phyloP scores from a whole-genome alignment of 495 filamentous ascomycete species.

The Xylaria flabelliformis region DNA sequence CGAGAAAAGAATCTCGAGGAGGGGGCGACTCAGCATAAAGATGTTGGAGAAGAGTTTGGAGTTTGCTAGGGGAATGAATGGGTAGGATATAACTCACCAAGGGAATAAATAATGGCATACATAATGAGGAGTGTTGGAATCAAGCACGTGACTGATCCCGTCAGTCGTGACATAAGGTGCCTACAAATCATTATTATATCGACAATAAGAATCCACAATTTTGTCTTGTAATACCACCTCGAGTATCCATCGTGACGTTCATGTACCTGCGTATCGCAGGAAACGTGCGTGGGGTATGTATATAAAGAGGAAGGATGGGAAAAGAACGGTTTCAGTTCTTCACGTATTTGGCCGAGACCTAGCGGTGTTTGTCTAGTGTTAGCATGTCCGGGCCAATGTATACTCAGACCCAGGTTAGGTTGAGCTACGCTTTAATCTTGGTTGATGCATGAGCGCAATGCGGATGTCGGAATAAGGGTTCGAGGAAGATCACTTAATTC shows the following conservation, averaged over 20 bases:
- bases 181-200: neutral
- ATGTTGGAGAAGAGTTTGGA: slow-evolving; percentile 9
- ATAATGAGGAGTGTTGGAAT: neutral
- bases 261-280: slow-evolving; percentile 7
- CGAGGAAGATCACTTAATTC: slow-evolving; percentile 11
- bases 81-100: neutral
- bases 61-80: neutral
- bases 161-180: neutral
- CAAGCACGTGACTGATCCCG: slow-evolving; percentile 16
- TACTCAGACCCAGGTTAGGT: neutral
- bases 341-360: slow-evolving; percentile 1
- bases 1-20: neutral
- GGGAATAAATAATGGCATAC: neutral
- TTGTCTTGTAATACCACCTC: neutral
- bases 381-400: neutral
- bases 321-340: slow-evolving; percentile 9
- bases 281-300: neutral
- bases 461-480: neutral
- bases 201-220: neutral
- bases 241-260: neutral
- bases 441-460: neutral
- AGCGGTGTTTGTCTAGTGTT: neutral
- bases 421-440: neutral
- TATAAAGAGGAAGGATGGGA: neutral
- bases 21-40: slow-evolving; percentile 9